Base-by-base conservation (phyloP, 75 land plant species). In the Ceratopteris richardii region DNA sequence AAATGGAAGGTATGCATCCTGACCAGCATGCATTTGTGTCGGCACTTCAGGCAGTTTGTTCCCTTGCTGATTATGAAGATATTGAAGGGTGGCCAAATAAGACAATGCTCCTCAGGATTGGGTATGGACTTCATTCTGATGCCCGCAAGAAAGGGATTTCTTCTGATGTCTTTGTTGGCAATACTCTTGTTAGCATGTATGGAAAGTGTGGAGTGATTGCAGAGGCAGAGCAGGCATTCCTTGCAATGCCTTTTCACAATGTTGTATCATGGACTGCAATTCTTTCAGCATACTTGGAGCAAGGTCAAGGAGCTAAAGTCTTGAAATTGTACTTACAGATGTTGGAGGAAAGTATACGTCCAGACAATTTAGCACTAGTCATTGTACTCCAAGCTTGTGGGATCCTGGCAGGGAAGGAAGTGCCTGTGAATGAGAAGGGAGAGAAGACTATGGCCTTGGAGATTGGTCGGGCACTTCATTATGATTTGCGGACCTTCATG, bases 191-290 rank as follows among this genome's bases (percentile, higher is more conserved):
- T 11, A 44, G 27, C 29, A 47, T 62, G 64, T 62, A 62, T 30
- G 31, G 46, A 12, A 62, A 62, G 22, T 62, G 64, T 62, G 64
- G 64, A 31, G 27, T 1, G 17, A 62, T 62, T 18, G 31, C 24
- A 28, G 51, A 30, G 21, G 52, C 64, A 26, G 25, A 31, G 24
- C 6, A 14, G 13, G 64, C 48, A 28, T 62, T 62, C 22, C 29
- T 26, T 30, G 30, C 10, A 11, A n/a, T 62, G 52, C 28, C 21
- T 25, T 18, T 27, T 24, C 50, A 25, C n/a, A 77, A 76, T 52
- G 17, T 66, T 42, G 74, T 83, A 2, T 76, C 86, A 25, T 83
- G 86, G 86, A 83, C 73, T 18, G 79, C 86, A 0, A 75, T 83
- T 79, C 75, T 83, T 17, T 13, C 54, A 2, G 82, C 79, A 13